phyloP scores from a whole-genome alignment of 768 basidiomycete genomes.

The Termitomyces sp. region DNA sequence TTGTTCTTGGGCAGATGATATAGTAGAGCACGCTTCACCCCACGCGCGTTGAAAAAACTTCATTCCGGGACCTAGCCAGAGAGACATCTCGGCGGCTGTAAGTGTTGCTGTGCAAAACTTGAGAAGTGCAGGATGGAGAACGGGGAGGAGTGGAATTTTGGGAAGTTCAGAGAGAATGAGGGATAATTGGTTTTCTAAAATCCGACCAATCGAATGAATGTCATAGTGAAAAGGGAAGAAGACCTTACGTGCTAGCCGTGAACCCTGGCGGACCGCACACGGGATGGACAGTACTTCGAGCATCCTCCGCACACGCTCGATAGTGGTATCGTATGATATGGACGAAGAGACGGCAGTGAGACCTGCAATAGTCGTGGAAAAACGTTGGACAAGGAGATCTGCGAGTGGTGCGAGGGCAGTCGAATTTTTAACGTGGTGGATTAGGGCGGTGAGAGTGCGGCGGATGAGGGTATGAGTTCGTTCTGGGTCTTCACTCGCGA shows the following conservation, averaged over 20 bases:
- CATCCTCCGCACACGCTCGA: slow-evolving; percentile 42
- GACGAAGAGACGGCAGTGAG: slow-evolving; percentile 12
- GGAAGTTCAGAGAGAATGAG: slow-evolving; percentile 25
- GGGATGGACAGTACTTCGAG: slow-evolving; percentile 53
- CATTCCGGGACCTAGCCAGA: slow-evolving; percentile 51
- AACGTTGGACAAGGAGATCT: slow-evolving; percentile 43
- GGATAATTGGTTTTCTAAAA: slow-evolving; percentile 29
- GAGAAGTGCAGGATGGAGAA: slow-evolving; percentile 27
- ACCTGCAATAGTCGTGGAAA: slow-evolving; percentile 20
- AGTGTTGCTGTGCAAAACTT: slow-evolving; percentile 34
- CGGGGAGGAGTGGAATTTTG: slow-evolving; percentile 21
- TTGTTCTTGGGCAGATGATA: background rate
- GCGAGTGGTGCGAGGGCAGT: slow-evolving; percentile 57
- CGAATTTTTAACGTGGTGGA: slow-evolving; percentile 74
- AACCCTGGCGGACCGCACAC: slow-evolving; percentile 65
- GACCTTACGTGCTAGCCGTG: slow-evolving; percentile 55
- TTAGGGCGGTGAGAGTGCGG: slow-evolving; percentile 70
- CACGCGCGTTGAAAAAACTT: slow-evolving; percentile 51
- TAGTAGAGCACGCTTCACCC: slow-evolving; percentile 16
- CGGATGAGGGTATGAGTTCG: slow-evolving; percentile 53
- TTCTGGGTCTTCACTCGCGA: slow-evolving; percentile 32
- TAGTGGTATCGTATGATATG: slow-evolving; percentile 4
- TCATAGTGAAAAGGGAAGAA: background rate
- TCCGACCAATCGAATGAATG: background rate
- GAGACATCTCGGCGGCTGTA: slow-evolving; percentile 36